Conservation (phyloP, 208 protist species). For the Novymonas esmeraldas region DNA sequence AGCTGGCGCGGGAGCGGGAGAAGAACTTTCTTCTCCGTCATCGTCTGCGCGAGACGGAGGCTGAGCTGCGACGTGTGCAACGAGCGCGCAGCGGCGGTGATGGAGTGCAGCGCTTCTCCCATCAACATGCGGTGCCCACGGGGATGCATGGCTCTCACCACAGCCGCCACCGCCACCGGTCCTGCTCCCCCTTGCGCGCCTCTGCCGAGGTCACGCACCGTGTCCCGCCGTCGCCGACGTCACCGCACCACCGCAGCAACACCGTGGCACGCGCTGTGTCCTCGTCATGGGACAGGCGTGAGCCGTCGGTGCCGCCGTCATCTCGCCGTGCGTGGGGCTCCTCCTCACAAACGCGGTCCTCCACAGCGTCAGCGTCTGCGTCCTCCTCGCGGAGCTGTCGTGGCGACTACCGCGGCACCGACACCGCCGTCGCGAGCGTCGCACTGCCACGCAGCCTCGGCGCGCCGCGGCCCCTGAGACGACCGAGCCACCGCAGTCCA, state of each 20-base stretch:
- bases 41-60: slow-evolving; percentile 33
- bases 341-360: not conserved
- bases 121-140: not conserved
- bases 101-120: not conserved
- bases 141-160: too few relatives aligned
- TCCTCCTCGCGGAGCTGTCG: not conserved
- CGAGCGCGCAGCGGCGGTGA: not conserved
- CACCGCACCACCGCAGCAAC: too few relatives aligned
- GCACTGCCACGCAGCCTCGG: not conserved
- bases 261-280: too few relatives aligned
- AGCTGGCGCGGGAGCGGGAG: slow-evolving; percentile 40
- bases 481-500: not conserved
- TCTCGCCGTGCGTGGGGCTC: not conserved
- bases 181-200: too few relatives aligned
- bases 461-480: not conserved
- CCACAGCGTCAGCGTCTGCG: not conserved
- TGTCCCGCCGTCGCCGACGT: too few relatives aligned
- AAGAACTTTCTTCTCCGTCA: slow-evolving; percentile 32
- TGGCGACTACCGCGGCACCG: too few relatives aligned
- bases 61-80: slow-evolving; percentile 12
- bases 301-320: not conserved
- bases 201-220: too few relatives aligned
- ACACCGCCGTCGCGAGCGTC: not conserved
- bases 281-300: too few relatives aligned
- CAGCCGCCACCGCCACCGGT: too few relatives aligned